phyloP scores from a whole-genome alignment of 1,139 yeast species.

The Candida albicans region DNA sequence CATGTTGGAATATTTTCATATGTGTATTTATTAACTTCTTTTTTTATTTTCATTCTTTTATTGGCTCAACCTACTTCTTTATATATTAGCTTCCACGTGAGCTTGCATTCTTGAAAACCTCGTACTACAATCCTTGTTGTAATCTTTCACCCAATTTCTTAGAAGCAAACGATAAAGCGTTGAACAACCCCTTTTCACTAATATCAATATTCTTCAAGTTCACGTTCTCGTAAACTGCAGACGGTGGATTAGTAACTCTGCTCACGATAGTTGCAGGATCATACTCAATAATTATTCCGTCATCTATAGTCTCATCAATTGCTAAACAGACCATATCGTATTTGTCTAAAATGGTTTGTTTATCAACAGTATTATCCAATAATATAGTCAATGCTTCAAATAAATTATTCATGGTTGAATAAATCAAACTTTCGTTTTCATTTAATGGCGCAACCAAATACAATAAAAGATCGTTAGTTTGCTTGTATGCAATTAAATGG shows the following conservation, averaged over 20 bases:
- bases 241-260: constrained; percentile 83
- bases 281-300: constrained; percentile 86
- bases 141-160: constrained; percentile 84
- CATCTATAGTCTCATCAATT: constrained; percentile 89
- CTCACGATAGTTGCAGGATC: constrained; percentile 86
- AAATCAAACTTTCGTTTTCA: constrained; percentile 85
- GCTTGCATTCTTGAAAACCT: too few relatives aligned
- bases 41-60: too few relatives aligned
- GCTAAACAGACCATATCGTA: constrained; percentile 86
- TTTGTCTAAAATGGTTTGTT: constrained; percentile 72
- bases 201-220: constrained; percentile 71
- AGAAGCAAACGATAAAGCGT: constrained; percentile 87
- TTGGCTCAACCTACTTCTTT: too few relatives aligned
- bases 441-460: constrained; percentile 69
- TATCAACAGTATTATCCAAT: constrained; percentile 74
- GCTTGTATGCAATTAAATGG: constrained; percentile 80
- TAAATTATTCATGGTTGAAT: constrained; percentile 74
- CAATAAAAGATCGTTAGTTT: constrained; percentile 73
- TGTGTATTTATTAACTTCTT: too few relatives aligned
- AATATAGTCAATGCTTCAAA: constrained; percentile 79
- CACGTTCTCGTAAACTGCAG: constrained; percentile 35
- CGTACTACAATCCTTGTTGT: constrained; percentile 62
- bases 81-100: too few relatives aligned
- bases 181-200: constrained; percentile 82
- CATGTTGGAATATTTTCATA: too few relatives aligned